Evolutionary conservation across 2,329 filamentous ascomycete genomes (phyloP), one percentile per base, ranked within the genome.

Genomic region (Aspergillus ibericus): DNA sequence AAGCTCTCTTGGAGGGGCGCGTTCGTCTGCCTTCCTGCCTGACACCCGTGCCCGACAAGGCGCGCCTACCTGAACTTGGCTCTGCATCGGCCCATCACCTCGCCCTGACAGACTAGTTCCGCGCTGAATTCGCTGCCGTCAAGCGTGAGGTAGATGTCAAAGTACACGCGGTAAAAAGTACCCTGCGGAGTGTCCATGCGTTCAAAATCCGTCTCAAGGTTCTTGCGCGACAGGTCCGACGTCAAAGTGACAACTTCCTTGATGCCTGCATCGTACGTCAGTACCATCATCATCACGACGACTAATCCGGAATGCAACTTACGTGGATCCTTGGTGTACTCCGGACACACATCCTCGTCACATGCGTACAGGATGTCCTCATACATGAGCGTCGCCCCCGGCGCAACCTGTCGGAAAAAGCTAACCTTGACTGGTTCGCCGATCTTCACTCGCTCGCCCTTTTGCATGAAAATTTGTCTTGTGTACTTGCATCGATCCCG

Each of bases 401-500:
- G 95, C 5, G 95, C 95, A 55, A 99, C 95, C 76, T 98, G 95
- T 76, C 95, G 85, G 87, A 99, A 98, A 80, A 98, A 98, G 9
- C 91, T 96, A 46, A 98, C 95, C 83, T 98, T 98, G 79, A 98
- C 93, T 1, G 95, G 93, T 79, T 99, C 95, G 69, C 95, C 95
- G 75, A 96, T 98, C 88, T 98, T 98, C 78, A 99, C 93, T 76
- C 96, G 90, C 77, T 99, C 95, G 15, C 95, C 95, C 81, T 97
- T 98, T 72, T 97, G 95, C 64, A 99, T 93, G 69, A 98, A 99
- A 57, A 99, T 98, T 74, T 99, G 95, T 55, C 95, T 84, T 1
- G 95, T 98, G 75, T 98, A 98, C 80, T 98, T 98, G 88, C 95
- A 99, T 61, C 95, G 87, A 72, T 99, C 95, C 77, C 97, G 96